phyloP scores from a whole-genome alignment of 2,329 filamentous ascomycete species.

The Fusarium oxysporum region DNA sequence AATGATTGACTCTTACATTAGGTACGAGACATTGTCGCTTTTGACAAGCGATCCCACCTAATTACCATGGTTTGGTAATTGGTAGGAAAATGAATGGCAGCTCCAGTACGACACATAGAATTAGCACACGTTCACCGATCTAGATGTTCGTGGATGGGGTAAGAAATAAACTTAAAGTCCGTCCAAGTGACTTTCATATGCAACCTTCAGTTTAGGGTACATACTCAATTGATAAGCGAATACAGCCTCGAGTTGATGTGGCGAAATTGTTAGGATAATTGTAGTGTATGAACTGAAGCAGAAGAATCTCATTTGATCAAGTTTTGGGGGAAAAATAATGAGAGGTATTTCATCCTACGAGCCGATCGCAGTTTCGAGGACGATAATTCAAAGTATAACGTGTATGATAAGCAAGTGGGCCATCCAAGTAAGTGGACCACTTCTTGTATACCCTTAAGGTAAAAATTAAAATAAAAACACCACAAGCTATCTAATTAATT shows the following conservation, averaged over 20 bases:
- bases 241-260: neutral
- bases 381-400: too few relatives aligned
- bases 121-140: neutral
- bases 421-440: too few relatives aligned
- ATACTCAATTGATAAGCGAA: neutral
- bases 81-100: neutral
- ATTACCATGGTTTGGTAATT: neutral
- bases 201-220: neutral
- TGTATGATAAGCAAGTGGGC: too few relatives aligned
- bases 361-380: too few relatives aligned
- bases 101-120: neutral
- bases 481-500: too few relatives aligned
- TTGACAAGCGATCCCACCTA: neutral
- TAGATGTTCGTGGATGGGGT: neutral
- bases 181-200: neutral
- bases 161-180: neutral
- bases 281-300: neutral
- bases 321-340: neutral
- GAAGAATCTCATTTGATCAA: neutral
- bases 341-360: too few relatives aligned
- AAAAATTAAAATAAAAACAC: too few relatives aligned
- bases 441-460: too few relatives aligned
- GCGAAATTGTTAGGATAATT: neutral
- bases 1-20: neutral
- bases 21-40: neutral